Base-by-base conservation (phyloP, 2,329 filamentous ascomycete species). In the Aspergillus ruber region DNA sequence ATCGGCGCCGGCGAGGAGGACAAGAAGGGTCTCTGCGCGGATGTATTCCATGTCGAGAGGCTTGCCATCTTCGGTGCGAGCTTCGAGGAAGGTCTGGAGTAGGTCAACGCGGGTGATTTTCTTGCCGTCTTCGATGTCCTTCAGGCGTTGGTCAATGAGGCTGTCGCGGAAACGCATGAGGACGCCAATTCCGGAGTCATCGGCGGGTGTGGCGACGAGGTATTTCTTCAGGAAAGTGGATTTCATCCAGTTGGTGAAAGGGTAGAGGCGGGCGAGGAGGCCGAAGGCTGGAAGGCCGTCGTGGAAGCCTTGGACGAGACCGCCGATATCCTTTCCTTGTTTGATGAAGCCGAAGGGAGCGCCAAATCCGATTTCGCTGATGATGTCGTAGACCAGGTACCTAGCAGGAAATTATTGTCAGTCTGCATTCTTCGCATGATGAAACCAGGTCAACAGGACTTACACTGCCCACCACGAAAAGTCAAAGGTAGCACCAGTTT, bases 91-190 rank as follows among this genome's bases (percentile, higher is more conserved):
- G 57, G 74, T 79, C 54, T 82, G 78, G 4, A 83, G 65, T 0
- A 82, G 65, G 55, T 82, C 79, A 18, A 74, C 64, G 4, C 74
- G 69, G 1, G 68, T 69, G 5, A 62, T 56, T 0, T 69, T 65
- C 8, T 72, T 75, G 1, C 73, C 76, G 4, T 65, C 58, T 43
- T 74, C 66, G 17, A 80, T 68, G 44, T 79, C 75, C 21, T 68
- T 59, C 20, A 73, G 62, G 0, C 79, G 70, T 51, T 79, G 63
- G 18, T 63, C 57, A 47, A 82, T 72, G 2, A 82, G 67, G 21
- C 70, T 68, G 53, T 82, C 79, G 3, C 78, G 74, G 60, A 81
- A 81, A 7, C 75, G 68, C 77, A 82, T 81, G 47, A 81, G 56
- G 1, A 71, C 74, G 1, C 78, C 78, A 29, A 81, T 78, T 0